These are phyloP conservation scores for Paspalum notatum DNA, from an alignment of 176 grass and related monocot genomes.

Conservation along the genomic window DNA sequence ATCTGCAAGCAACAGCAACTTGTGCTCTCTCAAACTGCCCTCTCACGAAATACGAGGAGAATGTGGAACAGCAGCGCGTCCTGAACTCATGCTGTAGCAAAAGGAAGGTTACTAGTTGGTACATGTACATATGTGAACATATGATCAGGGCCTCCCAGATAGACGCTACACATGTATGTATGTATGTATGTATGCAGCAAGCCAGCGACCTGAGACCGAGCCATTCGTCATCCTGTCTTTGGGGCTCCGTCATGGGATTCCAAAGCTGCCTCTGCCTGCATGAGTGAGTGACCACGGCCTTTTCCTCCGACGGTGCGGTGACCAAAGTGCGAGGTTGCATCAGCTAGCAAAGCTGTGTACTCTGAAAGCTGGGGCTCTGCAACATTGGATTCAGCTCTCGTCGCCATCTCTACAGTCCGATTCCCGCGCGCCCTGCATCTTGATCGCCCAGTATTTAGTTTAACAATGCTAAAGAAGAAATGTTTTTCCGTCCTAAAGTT, in stretches of 20 bases:
- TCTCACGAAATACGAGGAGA: too few species aligned
- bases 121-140: too few species aligned
- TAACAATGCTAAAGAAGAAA: too few species aligned
- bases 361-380: constrained; percentile 36
- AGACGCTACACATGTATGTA: neutral
- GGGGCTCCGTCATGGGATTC: constrained; percentile 47
- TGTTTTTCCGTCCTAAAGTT: neutral
- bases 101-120: too few species aligned
- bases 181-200: neutral
- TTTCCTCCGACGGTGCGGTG: neutral
- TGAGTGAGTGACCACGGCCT: neutral
- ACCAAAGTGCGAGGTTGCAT: constrained; percentile 42
- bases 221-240: constrained; percentile 6
- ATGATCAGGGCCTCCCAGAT: neutral
- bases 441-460: neutral
- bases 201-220: neutral
- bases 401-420: neutral
- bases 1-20: too few species aligned
- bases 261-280: constrained; percentile 45
- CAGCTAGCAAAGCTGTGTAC: constrained; percentile 39
- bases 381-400: constrained; percentile 2
- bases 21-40: too few species aligned
- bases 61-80: too few species aligned
- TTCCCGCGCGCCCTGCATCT: neutral
- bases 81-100: too few species aligned